These are phyloP conservation scores for Volvariella volvacea DNA, from an alignment of 1,284 basidiomycete genomes.

Conservation along the genomic window DNA sequence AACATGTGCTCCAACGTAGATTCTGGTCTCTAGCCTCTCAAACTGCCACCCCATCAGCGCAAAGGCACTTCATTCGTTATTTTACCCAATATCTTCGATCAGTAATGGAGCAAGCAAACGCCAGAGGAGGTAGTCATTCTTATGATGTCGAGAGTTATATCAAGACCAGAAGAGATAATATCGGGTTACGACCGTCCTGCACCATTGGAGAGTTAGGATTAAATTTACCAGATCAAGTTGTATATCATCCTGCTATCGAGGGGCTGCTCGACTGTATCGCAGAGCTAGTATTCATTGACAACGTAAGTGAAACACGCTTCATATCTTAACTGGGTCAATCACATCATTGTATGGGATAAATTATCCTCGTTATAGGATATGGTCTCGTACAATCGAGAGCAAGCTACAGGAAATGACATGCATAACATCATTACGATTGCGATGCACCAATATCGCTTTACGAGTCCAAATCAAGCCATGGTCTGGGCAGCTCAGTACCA, in stretches of 20 bases:
- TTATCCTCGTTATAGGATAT: slow-evolving; percentile 16
- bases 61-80: slow-evolving; percentile 19
- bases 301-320: slow-evolving; percentile 11
- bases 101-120: slow-evolving; percentile 23
- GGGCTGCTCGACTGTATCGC: slow-evolving; percentile 3
- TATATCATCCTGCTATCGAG: slow-evolving; percentile 17
- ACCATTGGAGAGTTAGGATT: slow-evolving; percentile 18
- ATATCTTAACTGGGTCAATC: background rate
- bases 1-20: background rate
- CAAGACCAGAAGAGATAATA: slow-evolving; percentile 19
- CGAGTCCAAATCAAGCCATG: slow-evolving; percentile 12
- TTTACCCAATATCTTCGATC: slow-evolving; percentile 21
- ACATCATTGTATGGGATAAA: background rate
- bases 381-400: slow-evolving; percentile 21
- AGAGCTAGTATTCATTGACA: slow-evolving; percentile 17
- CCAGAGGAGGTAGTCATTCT: slow-evolving; percentile 18
- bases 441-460: slow-evolving; percentile 14
- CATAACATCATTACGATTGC: slow-evolving; percentile 20
- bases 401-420: slow-evolving; percentile 15
- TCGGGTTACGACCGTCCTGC: slow-evolving; percentile 21
- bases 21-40: background rate
- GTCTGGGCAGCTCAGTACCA: slow-evolving; percentile 17
- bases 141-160: slow-evolving; percentile 25
- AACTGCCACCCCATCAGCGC: background rate
- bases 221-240: slow-evolving; percentile 22